Evolutionary conservation across 805 yeast genomes (phyloP).

Genomic region (Cyberlindnera samutprakarnensis): DNA sequence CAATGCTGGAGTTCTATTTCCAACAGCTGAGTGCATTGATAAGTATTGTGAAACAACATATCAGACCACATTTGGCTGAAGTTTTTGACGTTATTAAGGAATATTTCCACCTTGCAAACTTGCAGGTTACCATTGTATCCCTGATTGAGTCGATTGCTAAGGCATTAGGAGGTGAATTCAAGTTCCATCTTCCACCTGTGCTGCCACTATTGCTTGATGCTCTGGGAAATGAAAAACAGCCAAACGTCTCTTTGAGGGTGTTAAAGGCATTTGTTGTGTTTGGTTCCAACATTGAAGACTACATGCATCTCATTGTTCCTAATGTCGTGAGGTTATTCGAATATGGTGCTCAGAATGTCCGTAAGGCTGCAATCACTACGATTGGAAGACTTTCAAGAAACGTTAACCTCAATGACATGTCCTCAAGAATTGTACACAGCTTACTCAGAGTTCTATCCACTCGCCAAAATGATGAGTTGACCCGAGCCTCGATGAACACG

Average conservation of each 20-base stretch:
- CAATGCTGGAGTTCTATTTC: conserved; percentile 80
- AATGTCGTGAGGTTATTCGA: conserved; percentile 78
- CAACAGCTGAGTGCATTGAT: conserved; percentile 80
- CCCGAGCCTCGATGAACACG: conserved; percentile 65
- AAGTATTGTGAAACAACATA: conserved; percentile 80
- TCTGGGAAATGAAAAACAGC: conserved; percentile 63
- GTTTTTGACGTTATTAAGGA: conserved; percentile 72
- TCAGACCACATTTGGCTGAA: conserved; percentile 71
- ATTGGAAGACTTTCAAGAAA: conserved; percentile 73
- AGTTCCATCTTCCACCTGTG: conserved; percentile 69
- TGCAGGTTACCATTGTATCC: conserved; percentile 74
- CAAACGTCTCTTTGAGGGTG: conserved; percentile 62
- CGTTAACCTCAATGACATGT: conserved; percentile 75
- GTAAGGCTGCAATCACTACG: conserved; percentile 72
- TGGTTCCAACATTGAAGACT: conserved; percentile 84
- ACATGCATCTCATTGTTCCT: conserved; percentile 81
- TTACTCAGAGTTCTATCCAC: conserved; percentile 56
- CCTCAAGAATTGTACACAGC: conserved; percentile 86
- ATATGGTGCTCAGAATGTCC: conserved; percentile 47
- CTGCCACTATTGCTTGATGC: conserved; percentile 70
- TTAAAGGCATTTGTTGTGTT: conserved; percentile 78
- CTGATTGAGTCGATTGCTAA: conserved; percentile 78
- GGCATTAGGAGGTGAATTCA: conserved; percentile 90
- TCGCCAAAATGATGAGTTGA: conserved; percentile 48
- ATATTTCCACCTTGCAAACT: conserved; percentile 51